Evolutionary conservation across 805 yeast species (phyloP).

Genomic region (Pichia gijzeniarum): DNA sequence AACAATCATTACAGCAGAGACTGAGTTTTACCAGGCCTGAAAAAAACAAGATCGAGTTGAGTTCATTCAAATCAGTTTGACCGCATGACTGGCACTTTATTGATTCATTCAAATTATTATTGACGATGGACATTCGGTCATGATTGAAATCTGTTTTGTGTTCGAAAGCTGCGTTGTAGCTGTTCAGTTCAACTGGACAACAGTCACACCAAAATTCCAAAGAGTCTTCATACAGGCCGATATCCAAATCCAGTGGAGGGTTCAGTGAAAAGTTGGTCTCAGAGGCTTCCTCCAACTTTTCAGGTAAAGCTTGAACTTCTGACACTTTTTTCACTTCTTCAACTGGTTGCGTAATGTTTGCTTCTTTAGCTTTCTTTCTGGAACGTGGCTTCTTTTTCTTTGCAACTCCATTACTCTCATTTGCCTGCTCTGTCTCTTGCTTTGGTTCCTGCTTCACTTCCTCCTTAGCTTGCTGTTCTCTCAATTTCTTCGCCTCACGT

Average conservation of each 20-base stretch:
- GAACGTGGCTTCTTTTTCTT: not conserved
- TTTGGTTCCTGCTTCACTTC: too few relatives aligned
- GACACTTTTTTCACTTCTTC: not conserved
- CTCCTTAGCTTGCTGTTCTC: too few relatives aligned
- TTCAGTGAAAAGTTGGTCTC: not conserved
- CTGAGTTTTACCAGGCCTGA: not conserved
- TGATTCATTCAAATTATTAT: not conserved
- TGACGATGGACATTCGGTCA: not conserved
- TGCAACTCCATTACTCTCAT: too few relatives aligned
- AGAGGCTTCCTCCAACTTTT: too few relatives aligned
- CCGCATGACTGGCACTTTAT: constrained; percentile 11
- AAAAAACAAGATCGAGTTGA: constrained; percentile 1
- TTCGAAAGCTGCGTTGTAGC: not conserved
- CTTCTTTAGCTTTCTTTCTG: not conserved
- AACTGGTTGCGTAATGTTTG: not conserved
- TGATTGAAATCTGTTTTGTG: constrained; percentile 4
- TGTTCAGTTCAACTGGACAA: constrained; percentile 7
- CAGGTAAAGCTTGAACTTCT: too few relatives aligned
- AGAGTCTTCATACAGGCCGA: not conserved
- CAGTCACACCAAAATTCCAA: constrained; percentile 6
- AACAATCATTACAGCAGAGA: constrained; percentile 7
- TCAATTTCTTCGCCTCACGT: too few relatives aligned
- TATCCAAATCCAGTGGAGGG: not conserved
- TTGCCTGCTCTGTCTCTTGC: too few relatives aligned
- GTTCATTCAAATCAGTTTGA: not conserved